Conservation (phyloP, 2,329 filamentous ascomycete species). For the Fonsecaea multimorphosa region DNA sequence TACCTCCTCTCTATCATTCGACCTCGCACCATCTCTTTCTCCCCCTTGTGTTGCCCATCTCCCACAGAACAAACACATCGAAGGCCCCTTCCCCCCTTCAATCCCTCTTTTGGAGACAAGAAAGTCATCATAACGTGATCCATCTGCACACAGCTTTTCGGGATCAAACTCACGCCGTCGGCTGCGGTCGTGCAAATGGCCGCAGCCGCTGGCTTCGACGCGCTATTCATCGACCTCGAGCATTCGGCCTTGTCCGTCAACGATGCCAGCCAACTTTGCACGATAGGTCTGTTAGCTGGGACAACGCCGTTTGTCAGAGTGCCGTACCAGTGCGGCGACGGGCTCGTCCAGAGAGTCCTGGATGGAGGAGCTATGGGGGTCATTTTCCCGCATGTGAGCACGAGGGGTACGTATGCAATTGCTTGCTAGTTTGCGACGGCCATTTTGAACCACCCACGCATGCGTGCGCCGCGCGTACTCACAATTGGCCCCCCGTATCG, state of each 20-base stretch:
- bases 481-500: not conserved
- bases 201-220: constrained; percentile 46
- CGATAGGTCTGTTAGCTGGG: constrained; percentile 40
- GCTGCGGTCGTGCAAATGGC: constrained; percentile 45
- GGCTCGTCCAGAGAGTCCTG: constrained; percentile 37
- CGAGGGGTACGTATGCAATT: constrained; percentile 17
- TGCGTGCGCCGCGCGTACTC: not conserved
- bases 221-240: constrained; percentile 51
- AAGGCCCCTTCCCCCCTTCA: not conserved
- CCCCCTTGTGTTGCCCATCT: not conserved
- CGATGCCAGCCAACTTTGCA: constrained; percentile 43
- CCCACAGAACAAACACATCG: not conserved
- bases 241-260: constrained; percentile 45
- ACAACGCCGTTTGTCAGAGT: constrained; percentile 33
- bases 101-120: not conserved
- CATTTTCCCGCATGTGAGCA: constrained; percentile 30
- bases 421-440: not conserved
- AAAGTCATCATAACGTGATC: not conserved
- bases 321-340: constrained; percentile 44
- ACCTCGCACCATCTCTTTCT: not conserved
- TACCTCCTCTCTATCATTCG: not conserved
- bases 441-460: not conserved
- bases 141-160: constrained; percentile 30
- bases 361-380: constrained; percentile 32
- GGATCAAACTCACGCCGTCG: constrained; percentile 43